Evolutionary conservation across 1,284 basidiomycete genomes (phyloP).

Genomic region (Inonotus hispidus): DNA sequence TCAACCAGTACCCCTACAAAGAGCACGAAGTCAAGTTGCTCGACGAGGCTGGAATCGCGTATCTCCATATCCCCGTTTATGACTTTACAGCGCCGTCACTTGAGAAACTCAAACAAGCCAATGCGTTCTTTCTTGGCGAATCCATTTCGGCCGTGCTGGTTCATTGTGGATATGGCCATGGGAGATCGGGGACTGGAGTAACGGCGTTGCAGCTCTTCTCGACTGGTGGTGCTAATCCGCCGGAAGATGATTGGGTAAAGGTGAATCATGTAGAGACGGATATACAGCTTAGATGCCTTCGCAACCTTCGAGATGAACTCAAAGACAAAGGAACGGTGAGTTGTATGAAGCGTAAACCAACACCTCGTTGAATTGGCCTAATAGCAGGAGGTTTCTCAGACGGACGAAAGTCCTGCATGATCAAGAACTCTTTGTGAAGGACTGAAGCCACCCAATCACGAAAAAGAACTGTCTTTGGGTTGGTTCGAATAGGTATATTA

Average conservation of each 20-base stretch:
- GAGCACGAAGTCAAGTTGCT: slow-evolving; percentile 9
- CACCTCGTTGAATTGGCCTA: no score
- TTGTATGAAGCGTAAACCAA: neutral
- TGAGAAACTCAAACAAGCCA: slow-evolving; percentile 15
- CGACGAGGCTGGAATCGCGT: slow-evolving; percentile 13
- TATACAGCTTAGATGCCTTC: neutral
- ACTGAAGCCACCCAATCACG: no score
- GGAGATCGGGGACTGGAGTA: slow-evolving; percentile 22
- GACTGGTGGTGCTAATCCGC: slow-evolving; percentile 18
- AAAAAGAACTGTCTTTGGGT: no score
- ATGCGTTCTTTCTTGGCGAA: slow-evolving; percentile 3
- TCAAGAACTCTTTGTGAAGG: no score
- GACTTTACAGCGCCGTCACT: slow-evolving; percentile 19
- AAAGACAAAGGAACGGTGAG: neutral
- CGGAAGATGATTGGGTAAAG: neutral
- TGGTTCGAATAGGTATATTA: no score
- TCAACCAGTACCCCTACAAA: slow-evolving; percentile 19
- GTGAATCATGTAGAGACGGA: neutral
- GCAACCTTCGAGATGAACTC: neutral
- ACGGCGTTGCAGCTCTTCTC: slow-evolving; percentile 21
- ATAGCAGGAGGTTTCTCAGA: no score
- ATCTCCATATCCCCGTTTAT: slow-evolving; percentile 18
- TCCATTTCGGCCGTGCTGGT: slow-evolving; percentile 16
- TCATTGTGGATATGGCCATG: slow-evolving; percentile 22
- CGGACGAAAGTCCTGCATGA: no score